Evolutionary conservation across 73 alveolate species (phyloP).

Genomic region (Durusdinium trenchii): DNA sequence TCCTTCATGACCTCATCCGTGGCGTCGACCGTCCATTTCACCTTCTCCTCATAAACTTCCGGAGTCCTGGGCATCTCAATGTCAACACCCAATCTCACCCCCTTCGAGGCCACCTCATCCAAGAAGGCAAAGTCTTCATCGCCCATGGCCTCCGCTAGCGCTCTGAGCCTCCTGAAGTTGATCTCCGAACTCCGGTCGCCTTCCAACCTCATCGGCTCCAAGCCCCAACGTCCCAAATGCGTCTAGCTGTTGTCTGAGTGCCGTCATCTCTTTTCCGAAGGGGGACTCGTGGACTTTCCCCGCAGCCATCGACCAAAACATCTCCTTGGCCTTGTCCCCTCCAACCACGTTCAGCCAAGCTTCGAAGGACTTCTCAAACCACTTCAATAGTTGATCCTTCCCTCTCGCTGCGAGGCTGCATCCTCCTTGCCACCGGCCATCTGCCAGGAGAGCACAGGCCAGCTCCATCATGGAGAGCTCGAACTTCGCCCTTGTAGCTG

Average conservation of each 20-base stretch:
- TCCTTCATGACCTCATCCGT: slow-evolving; percentile 6
- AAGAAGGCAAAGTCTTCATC: too few relatives aligned
- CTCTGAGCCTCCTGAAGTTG: too few relatives aligned
- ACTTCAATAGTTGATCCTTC: neutral
- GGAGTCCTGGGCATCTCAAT: neutral
- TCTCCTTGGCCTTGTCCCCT: neutral
- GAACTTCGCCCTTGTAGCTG: neutral
- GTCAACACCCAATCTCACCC: too few relatives aligned
- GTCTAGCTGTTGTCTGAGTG: neutral
- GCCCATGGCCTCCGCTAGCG: too few relatives aligned
- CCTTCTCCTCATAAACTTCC: neutral
- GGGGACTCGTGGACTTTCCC: neutral
- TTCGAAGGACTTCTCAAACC: neutral
- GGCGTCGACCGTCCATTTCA: neutral
- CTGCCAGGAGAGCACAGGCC: slow-evolving; percentile 42
- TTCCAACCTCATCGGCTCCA: too few relatives aligned
- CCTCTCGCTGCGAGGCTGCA: too few relatives aligned
- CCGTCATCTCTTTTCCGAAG: neutral
- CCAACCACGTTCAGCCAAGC: neutral
- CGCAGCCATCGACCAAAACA: slow-evolving; percentile 21
- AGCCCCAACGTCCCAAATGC: too few relatives aligned
- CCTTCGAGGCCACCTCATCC: neutral
- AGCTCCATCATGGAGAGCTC: slow-evolving; percentile 31
- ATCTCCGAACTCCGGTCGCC: too few relatives aligned
- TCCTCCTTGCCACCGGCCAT: slow-evolving; percentile 2